A percentile compares a stretch with the other conserved stretches of the same genome.
Evolutionary conservation across 2,329 filamentous ascomycete species (phyloP).

Genomic region (Cadophora sp.): DNA sequence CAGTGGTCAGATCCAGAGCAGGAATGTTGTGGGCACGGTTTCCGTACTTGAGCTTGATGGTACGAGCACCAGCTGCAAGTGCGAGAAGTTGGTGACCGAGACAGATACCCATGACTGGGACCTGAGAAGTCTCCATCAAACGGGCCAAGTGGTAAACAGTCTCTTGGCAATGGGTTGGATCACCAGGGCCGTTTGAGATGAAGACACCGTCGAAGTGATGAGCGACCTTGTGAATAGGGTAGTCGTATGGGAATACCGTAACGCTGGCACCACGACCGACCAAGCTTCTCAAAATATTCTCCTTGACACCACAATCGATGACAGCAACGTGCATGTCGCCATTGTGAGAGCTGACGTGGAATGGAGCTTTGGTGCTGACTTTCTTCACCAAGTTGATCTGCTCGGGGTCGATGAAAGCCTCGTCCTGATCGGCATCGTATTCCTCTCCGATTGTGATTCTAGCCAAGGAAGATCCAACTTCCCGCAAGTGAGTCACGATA

Average conservation of each 20-base stretch:
- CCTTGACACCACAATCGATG: constrained; percentile 98
- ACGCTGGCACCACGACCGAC: constrained; percentile 91
- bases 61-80: constrained; percentile 84
- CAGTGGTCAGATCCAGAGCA: constrained; percentile 90
- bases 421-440: constrained; percentile 98
- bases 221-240: constrained; percentile 96
- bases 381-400: constrained; percentile 96
- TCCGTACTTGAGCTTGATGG: constrained; percentile 98
- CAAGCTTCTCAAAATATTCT: constrained; percentile 97
- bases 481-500: constrained; percentile 93
- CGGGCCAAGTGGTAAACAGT: constrained; percentile 92
- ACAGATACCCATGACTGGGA: constrained; percentile 98
- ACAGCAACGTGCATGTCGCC: constrained; percentile 91
- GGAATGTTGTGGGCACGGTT: constrained; percentile 99
- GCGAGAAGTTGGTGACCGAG: constrained; percentile 96
- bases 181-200: constrained; percentile 98
- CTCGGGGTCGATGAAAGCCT: constrained; percentile 92
- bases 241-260: constrained; percentile 95
- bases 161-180: constrained; percentile 94
- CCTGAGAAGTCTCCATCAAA: constrained; percentile 87
- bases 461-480: constrained; percentile 95
- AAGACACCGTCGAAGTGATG: constrained; percentile 98
- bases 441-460: constrained; percentile 95
- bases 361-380: constrained; percentile 97
- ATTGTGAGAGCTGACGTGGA: constrained; percentile 86